Conservation (phyloP, 1,139 yeast species). For the Zygotorulaspora mrakii region DNA sequence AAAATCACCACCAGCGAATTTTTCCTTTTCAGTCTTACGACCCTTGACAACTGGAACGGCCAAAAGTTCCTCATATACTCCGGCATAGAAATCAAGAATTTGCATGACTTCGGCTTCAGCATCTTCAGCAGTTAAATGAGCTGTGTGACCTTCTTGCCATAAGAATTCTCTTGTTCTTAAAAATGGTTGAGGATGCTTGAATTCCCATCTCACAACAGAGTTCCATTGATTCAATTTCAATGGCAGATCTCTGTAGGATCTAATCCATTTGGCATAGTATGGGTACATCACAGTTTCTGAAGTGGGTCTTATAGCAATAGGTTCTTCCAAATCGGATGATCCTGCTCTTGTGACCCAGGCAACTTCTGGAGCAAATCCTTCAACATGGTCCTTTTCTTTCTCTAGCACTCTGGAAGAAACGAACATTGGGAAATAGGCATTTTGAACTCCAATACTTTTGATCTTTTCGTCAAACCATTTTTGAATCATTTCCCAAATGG, state of each 20-base stretch:
- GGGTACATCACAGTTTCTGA: conserved; percentile 99
- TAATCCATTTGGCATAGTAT: conserved; percentile 97
- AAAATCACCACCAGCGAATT: conserved; percentile 95
- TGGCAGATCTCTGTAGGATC: conserved; percentile 97
- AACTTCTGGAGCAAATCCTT: conserved; percentile 99
- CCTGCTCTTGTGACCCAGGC: conserved; percentile 99
- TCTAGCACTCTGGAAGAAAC: conserved; percentile 90
- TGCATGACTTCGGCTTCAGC: conserved; percentile 82
- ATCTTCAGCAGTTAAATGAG: conserved; percentile 75
- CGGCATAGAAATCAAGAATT: conserved; percentile 81
- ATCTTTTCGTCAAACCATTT: conserved; percentile 76
- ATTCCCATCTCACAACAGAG: conserved; percentile 99
- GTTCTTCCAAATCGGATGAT: conserved; percentile 88
- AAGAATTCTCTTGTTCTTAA: conserved; percentile 97
- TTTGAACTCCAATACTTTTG: conserved; percentile 84
- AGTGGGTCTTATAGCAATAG: conserved; percentile 98
- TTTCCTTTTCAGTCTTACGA: conserved; percentile 92
- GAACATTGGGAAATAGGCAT: conserved; percentile 98
- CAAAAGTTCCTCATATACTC: conserved; percentile 81
- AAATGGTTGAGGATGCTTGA: conserved; percentile 99
- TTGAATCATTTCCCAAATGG: conserved; percentile 94
- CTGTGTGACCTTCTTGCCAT: conserved; percentile 99
- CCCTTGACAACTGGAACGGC: conserved; percentile 98
- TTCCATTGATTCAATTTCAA: conserved; percentile 97
- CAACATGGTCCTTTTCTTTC: conserved; percentile 97